phyloP scores from a whole-genome alignment of 2,329 filamentous ascomycete species.

The Geosmithia morbida region DNA sequence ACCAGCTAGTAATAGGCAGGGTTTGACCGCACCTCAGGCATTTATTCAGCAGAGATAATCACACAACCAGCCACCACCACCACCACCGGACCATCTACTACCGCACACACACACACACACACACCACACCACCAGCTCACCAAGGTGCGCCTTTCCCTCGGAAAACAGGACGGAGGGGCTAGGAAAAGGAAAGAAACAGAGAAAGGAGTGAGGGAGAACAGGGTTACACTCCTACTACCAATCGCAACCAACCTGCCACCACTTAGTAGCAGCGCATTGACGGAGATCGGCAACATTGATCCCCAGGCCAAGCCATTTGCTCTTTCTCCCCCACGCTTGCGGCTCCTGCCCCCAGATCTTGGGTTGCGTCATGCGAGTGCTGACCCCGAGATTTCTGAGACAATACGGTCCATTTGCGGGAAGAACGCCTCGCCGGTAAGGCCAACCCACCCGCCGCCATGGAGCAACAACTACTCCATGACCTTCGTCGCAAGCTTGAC shows the following conservation, averaged over 20 bases:
- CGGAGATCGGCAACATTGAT: not conserved
- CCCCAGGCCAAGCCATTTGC: not conserved
- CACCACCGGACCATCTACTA: not conserved
- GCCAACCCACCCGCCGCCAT: constrained; percentile 10
- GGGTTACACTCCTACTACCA: not conserved
- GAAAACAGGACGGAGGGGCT: not conserved
- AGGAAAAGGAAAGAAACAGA: not conserved
- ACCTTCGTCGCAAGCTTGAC: constrained; percentile 37
- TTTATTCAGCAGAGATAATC: not conserved
- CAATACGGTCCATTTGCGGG: constrained; percentile 14
- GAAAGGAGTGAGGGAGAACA: not conserved
- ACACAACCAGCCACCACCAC: not conserved
- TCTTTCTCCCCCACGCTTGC: not conserved
- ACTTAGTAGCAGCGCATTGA: not conserved
- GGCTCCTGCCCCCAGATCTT: not conserved
- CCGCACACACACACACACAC: not conserved
- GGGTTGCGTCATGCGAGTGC: constrained; percentile 23
- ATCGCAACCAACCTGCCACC: not conserved
- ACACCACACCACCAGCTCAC: not conserved
- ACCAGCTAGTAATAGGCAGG: not conserved
- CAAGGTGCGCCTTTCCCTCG: not conserved
- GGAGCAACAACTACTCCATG: constrained; percentile 30
- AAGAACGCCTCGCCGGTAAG: constrained; percentile 5
- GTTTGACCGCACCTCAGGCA: not conserved
- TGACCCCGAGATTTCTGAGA: constrained; percentile 10